Conservation (phyloP, 331 rosid genomes). For the Ulmus americana region DNA sequence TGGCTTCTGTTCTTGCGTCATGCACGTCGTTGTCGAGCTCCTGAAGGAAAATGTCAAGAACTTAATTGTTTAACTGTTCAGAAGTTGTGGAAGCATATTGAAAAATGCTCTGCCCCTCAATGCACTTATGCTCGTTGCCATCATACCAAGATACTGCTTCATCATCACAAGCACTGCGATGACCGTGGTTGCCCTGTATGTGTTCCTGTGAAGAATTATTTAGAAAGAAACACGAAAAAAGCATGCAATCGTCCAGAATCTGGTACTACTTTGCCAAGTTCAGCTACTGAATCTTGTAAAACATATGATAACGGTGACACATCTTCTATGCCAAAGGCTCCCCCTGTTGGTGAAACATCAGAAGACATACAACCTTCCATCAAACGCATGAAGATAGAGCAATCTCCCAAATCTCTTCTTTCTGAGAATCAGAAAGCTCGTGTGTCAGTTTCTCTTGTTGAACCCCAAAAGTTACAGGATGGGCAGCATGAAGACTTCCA, state of each 20-base stretch:
- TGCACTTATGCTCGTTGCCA: conserved; percentile 64
- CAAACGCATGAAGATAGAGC: conserved; percentile 82
- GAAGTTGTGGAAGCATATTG: conserved; percentile 66
- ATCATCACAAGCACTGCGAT: conserved; percentile 57
- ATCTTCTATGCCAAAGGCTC: conserved; percentile 41
- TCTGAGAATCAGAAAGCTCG: conserved; percentile 50
- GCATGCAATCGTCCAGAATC: conserved; percentile 29
- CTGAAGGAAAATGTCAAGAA: conserved; percentile 75
- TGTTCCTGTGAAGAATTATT: conserved; percentile 50
- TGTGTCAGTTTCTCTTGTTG: conserved; percentile 40
- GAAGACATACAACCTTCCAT: conserved; percentile 62
- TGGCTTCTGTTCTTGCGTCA: conserved; percentile 90
- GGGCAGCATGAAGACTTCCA: conserved; percentile 45
- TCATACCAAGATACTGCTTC: conserved; percentile 56
- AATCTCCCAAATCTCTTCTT: conserved; percentile 42
- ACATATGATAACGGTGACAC: conserved; percentile 38
- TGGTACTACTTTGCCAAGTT: conserved; percentile 43
- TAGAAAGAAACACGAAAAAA: conserved; percentile 28
- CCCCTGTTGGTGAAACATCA: conserved; percentile 38
- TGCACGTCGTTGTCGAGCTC: conserved; percentile 70
- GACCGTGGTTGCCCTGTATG: conserved; percentile 77
- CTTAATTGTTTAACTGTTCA: conserved; percentile 50
- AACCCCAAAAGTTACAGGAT: conserved; percentile 43
- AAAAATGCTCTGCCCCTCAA: conserved; percentile 33
- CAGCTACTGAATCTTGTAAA: conserved; percentile 48